Evolutionary conservation across 164 flowering plant species (phyloP).

Genomic region (Vitis cinerea): DNA sequence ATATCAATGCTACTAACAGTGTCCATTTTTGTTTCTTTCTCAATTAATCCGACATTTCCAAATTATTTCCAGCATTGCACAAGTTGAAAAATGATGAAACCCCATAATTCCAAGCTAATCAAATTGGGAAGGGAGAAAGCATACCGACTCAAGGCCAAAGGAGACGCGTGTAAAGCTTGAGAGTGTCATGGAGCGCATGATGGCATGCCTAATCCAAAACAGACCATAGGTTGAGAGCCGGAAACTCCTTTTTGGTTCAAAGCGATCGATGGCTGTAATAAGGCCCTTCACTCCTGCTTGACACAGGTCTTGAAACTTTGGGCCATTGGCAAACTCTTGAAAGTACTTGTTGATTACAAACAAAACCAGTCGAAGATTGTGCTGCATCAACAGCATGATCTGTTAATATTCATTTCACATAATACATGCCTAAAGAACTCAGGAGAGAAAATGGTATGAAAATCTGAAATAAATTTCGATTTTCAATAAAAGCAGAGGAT

Average conservation of each 20-base stretch:
- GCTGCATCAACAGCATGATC: conserved; percentile 56
- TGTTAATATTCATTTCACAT: conserved; percentile 4
- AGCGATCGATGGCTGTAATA: conserved; percentile 88
- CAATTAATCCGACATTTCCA: too few species aligned
- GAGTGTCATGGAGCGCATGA: conserved; percentile 77
- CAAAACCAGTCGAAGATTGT: conserved; percentile 88
- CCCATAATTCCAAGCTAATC: background rate
- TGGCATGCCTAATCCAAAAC: conserved; percentile 95
- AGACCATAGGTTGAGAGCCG: conserved; percentile 85
- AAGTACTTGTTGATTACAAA: conserved; percentile 88
- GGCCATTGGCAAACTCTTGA: conserved; percentile 74
- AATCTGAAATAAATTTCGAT: background rate
- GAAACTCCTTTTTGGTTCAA: conserved; percentile 75
- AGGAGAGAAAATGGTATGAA: background rate
- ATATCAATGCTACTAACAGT: too few species aligned
- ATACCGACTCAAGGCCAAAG: conserved; percentile 92
- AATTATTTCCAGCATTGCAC: too few species aligned
- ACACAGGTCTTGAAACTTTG: conserved; percentile 81
- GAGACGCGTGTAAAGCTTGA: conserved; percentile 86
- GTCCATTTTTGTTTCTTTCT: too few species aligned
- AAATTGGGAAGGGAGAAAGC: conserved; percentile 4
- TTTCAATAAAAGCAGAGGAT: background rate
- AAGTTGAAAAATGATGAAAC: too few species aligned
- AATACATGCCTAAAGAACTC: background rate
- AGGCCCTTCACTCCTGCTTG: conserved; percentile 97